Evolutionary conservation across 2,329 filamentous ascomycete genomes (phyloP).

Genomic region (Grosmannia serpens): DNA sequence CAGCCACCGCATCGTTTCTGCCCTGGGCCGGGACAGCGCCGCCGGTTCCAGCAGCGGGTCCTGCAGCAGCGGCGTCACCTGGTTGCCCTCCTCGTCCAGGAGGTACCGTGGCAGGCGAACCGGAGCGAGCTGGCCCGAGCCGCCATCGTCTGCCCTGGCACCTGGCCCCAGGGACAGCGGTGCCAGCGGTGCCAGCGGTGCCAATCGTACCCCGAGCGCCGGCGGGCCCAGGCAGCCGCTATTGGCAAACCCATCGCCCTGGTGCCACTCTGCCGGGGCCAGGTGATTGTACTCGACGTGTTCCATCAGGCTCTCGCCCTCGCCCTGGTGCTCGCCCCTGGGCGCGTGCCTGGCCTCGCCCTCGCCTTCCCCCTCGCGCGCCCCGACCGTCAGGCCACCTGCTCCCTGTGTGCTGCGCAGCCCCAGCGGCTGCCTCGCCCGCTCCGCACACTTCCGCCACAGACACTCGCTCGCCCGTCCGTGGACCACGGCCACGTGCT

Average conservation of each 20-base stretch:
- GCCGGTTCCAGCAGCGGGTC: slow-evolving; percentile 18
- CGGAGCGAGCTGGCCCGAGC: background rate
- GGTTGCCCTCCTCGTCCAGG: slow-evolving; percentile 37
- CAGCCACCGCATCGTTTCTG: slow-evolving; percentile 22
- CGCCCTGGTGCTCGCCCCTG: background rate
- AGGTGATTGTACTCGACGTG: slow-evolving; percentile 47
- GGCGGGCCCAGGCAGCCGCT: slow-evolving; percentile 9
- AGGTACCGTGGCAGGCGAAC: slow-evolving; percentile 33
- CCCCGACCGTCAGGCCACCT: background rate
- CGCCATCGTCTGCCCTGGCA: background rate
- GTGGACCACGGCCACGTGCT: slow-evolving; percentile 42
- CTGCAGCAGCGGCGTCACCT: slow-evolving; percentile 47
- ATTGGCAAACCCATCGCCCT: slow-evolving; percentile 47
- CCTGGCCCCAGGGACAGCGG: too few species aligned
- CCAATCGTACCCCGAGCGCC: background rate
- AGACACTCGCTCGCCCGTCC: slow-evolving; percentile 18
- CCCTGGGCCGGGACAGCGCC: slow-evolving; percentile 2
- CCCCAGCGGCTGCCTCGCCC: slow-evolving; percentile 8
- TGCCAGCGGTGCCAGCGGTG: background rate
- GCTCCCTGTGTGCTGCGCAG: slow-evolving; percentile 4
- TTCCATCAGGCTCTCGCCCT: slow-evolving; percentile 14
- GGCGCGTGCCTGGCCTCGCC: background rate
- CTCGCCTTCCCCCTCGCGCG: background rate
- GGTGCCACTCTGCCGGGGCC: slow-evolving; percentile 41
- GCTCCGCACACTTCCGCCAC: slow-evolving; percentile 29